phyloP scores from a whole-genome alignment of 306 rosid species.

The Prunus kanzakura region DNA sequence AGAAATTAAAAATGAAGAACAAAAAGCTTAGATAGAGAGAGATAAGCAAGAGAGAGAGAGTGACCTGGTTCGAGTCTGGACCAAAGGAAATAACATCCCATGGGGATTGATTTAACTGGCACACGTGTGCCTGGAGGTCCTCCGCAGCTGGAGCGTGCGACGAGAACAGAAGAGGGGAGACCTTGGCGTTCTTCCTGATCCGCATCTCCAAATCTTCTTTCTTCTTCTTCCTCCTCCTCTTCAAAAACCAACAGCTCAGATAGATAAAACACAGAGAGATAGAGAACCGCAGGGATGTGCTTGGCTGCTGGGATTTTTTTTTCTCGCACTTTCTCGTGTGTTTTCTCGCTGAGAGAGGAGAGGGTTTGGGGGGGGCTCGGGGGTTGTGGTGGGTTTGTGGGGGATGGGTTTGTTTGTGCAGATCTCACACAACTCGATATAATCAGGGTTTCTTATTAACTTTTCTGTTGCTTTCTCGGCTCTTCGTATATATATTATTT shows the following conservation, averaged over 20 bases:
- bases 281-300: not conserved
- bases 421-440: constrained; percentile 72
- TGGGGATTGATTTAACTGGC: constrained; percentile 81
- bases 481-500: constrained; percentile 41
- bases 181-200: constrained; percentile 75
- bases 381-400: not conserved
- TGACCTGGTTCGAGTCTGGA: constrained; percentile 50
- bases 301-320: not conserved
- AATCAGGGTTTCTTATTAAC: constrained; percentile 43
- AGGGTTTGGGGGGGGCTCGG: too few species aligned
- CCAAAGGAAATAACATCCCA: constrained; percentile 79
- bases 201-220: constrained; percentile 45
- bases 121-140: constrained; percentile 49
- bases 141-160: constrained; percentile 37
- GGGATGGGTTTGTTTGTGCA: constrained; percentile 33
- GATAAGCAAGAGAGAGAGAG: constrained; percentile 2
- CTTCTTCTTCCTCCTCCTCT: not conserved
- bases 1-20: constrained; percentile 5
- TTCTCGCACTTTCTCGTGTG: constrained; percentile 10
- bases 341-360: too few species aligned
- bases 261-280: not conserved
- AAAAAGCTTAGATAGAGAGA: not conserved
- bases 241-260: not conserved
- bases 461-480: constrained; percentile 41
- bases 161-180: constrained; percentile 50